Conservation (phyloP, 208 protist species). For the Crithidia mellificae region DNA sequence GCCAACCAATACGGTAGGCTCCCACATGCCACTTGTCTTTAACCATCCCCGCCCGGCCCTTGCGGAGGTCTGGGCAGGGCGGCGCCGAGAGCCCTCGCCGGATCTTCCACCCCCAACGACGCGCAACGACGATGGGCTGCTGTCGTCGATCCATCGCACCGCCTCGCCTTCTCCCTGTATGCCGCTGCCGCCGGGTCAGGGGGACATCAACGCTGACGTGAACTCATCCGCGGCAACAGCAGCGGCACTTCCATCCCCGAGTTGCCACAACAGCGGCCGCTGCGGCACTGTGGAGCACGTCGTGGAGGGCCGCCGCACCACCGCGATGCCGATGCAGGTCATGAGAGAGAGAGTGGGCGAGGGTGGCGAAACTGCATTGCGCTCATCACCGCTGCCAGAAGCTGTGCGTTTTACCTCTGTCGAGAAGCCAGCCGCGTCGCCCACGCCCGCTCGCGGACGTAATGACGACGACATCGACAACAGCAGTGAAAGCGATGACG, state of each 20-base stretch:
- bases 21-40: neutral
- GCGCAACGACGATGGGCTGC: conserved; percentile 1
- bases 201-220: neutral
- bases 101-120: conserved; percentile 17
- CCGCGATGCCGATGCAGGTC: conserved; percentile 18
- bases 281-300: conserved; percentile 13
- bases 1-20: too few species aligned
- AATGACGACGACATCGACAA: too few species aligned
- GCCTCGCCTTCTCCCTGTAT: conserved; percentile 7
- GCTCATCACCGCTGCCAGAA: neutral
- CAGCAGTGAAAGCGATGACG: neutral
- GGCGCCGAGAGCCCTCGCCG: conserved; percentile 2
- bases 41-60: neutral
- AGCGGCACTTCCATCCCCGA: neutral
- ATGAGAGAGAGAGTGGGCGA: neutral
- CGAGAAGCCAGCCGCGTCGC: conserved; percentile 8
- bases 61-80: conserved; percentile 9
- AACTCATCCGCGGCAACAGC: too few species aligned
- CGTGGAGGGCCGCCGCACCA: conserved; percentile 31
- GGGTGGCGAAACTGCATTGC: neutral
- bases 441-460: too few species aligned
- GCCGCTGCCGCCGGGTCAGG: too few species aligned
- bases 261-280: neutral
- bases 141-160: conserved; percentile 7
- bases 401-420: conserved; percentile 5